phyloP scores from a whole-genome alignment of 441 rosid species.

The Iberis amara region DNA sequence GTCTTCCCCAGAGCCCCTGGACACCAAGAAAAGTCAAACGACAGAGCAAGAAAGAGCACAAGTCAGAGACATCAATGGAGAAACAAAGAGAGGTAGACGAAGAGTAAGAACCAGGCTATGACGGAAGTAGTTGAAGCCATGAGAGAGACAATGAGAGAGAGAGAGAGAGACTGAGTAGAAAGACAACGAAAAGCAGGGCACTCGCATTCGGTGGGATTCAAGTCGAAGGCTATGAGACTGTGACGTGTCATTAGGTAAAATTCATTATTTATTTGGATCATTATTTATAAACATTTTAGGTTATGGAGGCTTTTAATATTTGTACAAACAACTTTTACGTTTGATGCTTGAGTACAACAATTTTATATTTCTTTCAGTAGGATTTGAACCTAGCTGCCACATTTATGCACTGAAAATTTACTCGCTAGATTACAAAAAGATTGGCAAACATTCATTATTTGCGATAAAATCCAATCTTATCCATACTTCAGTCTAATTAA shows the following conservation, averaged over 20 bases:
- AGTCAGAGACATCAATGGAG: slow-evolving; percentile 3
- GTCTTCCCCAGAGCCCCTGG: slow-evolving; percentile 96
- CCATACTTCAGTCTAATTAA: too few species aligned
- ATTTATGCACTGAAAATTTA: too few species aligned
- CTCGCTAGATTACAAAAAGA: too few species aligned
- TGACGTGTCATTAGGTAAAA: neutral
- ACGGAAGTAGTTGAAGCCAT: slow-evolving; percentile 57
- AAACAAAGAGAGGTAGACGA: neutral
- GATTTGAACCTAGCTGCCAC: too few species aligned
- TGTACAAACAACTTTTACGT: too few species aligned
- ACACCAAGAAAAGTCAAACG: neutral
- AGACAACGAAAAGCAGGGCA: slow-evolving; percentile 21
- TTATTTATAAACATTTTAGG: too few species aligned
- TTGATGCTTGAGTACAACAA: too few species aligned
- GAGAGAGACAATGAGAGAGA: slow-evolving; percentile 13
- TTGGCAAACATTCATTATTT: too few species aligned
- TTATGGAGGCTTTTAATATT: too few species aligned
- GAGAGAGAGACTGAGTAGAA: slow-evolving; percentile 10
- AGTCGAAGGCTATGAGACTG: slow-evolving; percentile 3
- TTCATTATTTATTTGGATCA: too few species aligned
- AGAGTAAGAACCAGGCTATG: slow-evolving; percentile 59
- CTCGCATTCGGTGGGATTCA: neutral
- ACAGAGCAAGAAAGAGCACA: neutral
- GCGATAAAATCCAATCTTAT: too few species aligned
- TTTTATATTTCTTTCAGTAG: too few species aligned